A percentile compares a stretch with the other conserved stretches of the same genome.
Conservation (phyloP, 306 rosid genomes). For the Acacia crassicarpa region DNA sequence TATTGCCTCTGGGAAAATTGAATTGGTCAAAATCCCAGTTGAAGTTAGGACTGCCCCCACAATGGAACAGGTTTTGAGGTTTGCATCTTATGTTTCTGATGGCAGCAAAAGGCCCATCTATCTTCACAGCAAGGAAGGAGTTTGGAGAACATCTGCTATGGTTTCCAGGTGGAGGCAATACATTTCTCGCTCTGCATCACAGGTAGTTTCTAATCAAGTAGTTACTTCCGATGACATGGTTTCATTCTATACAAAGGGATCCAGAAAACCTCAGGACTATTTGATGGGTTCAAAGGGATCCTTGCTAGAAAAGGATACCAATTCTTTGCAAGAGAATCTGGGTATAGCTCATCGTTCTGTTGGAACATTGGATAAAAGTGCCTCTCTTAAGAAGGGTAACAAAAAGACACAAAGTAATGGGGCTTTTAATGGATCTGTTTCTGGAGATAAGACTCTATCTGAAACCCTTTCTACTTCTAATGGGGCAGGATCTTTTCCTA, state of each 20-base stretch:
- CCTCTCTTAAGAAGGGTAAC: conserved; percentile 28
- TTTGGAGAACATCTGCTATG: conserved; percentile 88
- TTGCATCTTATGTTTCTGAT: conserved; percentile 80
- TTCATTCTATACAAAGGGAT: conserved; percentile 39
- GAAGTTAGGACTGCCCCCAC: conserved; percentile 77
- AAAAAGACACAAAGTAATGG: conserved; percentile 35
- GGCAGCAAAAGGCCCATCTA: conserved; percentile 70
- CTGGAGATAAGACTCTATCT: conserved; percentile 40
- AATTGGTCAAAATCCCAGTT: conserved; percentile 80
- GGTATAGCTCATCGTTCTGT: conserved; percentile 37
- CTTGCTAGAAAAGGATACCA: conserved; percentile 37
- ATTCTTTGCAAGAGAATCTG: conserved; percentile 43
- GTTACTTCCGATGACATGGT: conserved; percentile 37
- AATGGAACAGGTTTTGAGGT: conserved; percentile 78
- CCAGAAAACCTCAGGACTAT: conserved; percentile 36
- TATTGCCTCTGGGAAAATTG: conserved; percentile 65
- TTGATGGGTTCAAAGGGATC: conserved; percentile 31
- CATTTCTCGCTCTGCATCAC: conserved; percentile 50
- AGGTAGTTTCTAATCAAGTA: conserved; percentile 41
- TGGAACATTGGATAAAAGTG: conserved; percentile 26
- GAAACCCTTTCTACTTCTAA: conserved; percentile 39
- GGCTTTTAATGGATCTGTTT: conserved; percentile 32
- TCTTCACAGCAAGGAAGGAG: conserved; percentile 94
- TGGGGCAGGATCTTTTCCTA: conserved; percentile 41
- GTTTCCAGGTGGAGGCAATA: conserved; percentile 90